phyloP scores from a whole-genome alignment of 176 grass and related monocot species.

The Raddia guianensis region DNA sequence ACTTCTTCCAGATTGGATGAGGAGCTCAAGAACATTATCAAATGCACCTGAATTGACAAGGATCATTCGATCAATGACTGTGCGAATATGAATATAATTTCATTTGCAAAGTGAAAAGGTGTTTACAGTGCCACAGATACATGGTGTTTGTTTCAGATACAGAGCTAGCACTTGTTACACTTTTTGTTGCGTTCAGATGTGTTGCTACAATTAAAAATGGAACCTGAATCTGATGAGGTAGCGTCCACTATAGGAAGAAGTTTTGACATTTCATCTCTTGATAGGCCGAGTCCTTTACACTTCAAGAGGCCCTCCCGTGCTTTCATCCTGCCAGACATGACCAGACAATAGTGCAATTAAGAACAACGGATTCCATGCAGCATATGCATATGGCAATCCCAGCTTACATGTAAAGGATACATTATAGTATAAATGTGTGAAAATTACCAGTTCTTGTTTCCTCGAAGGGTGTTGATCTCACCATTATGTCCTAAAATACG shows the following conservation, averaged over 20 bases:
- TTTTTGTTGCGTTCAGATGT: neutral
- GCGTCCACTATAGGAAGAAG: constrained; percentile 81
- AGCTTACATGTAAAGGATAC: neutral
- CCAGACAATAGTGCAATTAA: neutral
- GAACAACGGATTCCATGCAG: neutral
- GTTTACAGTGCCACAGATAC: constrained; percentile 18
- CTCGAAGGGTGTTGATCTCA: constrained; percentile 69
- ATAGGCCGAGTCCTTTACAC: constrained; percentile 65
- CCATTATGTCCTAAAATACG: constrained; percentile 70
- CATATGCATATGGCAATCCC: neutral
- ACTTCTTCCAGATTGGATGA: constrained; percentile 56
- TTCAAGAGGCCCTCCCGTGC: constrained; percentile 83
- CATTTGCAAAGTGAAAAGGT: neutral
- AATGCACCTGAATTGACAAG: constrained; percentile 53
- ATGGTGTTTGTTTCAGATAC: neutral
- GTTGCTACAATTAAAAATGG: neutral
- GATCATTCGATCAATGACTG: neutral
- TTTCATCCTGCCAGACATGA: constrained; percentile 64
- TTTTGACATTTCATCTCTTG: constrained; percentile 64
- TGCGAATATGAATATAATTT: neutral
- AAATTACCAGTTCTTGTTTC: constrained; percentile 66
- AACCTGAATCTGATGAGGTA: constrained; percentile 93
- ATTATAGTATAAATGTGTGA: neutral
- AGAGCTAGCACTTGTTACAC: neutral
- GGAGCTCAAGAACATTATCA: constrained; percentile 69